These are phyloP conservation scores for Psilocybe cyanescens DNA, from an alignment of 768 basidiomycete genomes.

Conservation along the genomic window DNA sequence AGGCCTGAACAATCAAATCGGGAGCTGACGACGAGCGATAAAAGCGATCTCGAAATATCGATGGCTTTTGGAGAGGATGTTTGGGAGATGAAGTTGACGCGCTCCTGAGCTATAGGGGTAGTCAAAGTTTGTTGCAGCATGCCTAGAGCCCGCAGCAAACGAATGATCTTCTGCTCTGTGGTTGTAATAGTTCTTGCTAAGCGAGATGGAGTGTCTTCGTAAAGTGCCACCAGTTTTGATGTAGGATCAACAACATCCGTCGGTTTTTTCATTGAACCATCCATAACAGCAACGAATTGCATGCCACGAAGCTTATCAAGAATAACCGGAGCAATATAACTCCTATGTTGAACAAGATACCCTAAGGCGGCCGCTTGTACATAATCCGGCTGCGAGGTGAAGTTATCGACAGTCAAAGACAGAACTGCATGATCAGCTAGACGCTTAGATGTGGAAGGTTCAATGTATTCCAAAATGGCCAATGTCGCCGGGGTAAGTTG, in stretches of 20 bases:
- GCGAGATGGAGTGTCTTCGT: slow-evolving; percentile 14
- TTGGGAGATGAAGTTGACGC: slow-evolving; percentile 35
- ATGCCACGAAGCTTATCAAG: slow-evolving; percentile 25
- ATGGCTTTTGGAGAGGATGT: slow-evolving; percentile 9
- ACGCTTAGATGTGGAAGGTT: slow-evolving; percentile 18
- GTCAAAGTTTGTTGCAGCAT: slow-evolving; percentile 35
- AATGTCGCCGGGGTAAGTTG: slow-evolving; percentile 26
- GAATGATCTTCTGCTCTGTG: slow-evolving; percentile 17
- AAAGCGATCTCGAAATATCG: slow-evolving; percentile 9
- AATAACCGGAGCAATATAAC: slow-evolving; percentile 28
- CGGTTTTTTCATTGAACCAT: slow-evolving; percentile 25
- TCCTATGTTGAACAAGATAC: slow-evolving; percentile 26
- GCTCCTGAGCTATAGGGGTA: slow-evolving; percentile 34
- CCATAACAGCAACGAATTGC: slow-evolving; percentile 30
- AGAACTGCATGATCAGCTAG: slow-evolving; percentile 30
- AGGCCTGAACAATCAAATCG: slow-evolving; percentile 22
- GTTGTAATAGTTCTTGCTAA: slow-evolving; percentile 16
- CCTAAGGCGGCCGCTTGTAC: slow-evolving; percentile 31
- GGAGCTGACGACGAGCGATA: slow-evolving; percentile 15
- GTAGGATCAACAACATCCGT: slow-evolving; percentile 33
- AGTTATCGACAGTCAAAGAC: slow-evolving; percentile 29
- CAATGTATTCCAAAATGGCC: slow-evolving; percentile 27
- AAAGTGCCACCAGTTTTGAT: slow-evolving; percentile 33
- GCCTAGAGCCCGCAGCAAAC: slow-evolving; percentile 14
- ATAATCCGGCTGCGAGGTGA: slow-evolving; percentile 28